These are phyloP conservation scores for Citrus medica DNA, from an alignment of 345 rosid species.

Conservation along the genomic window DNA sequence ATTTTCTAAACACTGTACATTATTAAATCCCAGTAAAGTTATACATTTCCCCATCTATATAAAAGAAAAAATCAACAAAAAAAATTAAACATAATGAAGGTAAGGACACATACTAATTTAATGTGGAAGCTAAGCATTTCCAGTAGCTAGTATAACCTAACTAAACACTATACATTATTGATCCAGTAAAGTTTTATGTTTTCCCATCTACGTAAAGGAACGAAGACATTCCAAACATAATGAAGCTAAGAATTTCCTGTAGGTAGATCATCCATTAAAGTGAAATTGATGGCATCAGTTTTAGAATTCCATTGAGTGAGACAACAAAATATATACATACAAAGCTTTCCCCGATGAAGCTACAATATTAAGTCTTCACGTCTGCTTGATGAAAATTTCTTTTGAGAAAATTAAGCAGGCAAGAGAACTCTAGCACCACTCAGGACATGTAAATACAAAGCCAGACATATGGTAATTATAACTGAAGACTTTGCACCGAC, in stretches of 20 bases:
- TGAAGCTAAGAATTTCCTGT: conserved; percentile 6
- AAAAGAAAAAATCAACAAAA: background rate
- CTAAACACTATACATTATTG: background rate
- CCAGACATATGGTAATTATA: conserved; percentile 70
- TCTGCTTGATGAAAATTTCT: conserved; percentile 6
- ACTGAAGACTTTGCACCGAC: conserved; percentile 70
- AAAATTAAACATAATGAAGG: background rate
- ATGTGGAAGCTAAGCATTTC: conserved; percentile 3
- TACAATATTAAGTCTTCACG: conserved; percentile 2
- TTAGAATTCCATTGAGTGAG: conserved; percentile 7
- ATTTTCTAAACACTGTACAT: background rate
- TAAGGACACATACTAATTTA: background rate
- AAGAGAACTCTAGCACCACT: conserved; percentile 40
- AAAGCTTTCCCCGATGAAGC: background rate
- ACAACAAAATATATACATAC: conserved; percentile 4
- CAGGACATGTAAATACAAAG: conserved; percentile 69
- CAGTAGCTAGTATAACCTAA: background rate
- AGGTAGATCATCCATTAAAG: background rate
- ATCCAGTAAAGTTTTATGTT: background rate
- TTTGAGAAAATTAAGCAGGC: conserved; percentile 32
- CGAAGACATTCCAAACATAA: background rate
- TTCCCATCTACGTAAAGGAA: background rate
- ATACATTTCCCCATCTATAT: background rate
- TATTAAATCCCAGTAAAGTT: background rate
- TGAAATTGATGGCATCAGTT: background rate